phyloP scores from a whole-genome alignment of 1,284 basidiomycete genomes.

The Fistulina hepatica region DNA sequence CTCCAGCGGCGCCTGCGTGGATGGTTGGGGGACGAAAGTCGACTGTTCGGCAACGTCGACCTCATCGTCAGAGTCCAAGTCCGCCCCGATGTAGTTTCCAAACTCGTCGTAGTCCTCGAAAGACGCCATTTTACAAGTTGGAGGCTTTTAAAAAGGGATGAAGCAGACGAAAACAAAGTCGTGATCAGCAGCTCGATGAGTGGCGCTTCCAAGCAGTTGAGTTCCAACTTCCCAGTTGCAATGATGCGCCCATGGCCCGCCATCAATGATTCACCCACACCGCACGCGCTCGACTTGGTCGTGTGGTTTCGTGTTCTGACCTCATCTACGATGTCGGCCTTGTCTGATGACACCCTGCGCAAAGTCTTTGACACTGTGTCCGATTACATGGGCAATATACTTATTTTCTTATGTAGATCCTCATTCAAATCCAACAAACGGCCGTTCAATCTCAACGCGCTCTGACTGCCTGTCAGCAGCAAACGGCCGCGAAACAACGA shows the following conservation, averaged over 20 bases:
- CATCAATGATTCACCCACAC: too few species aligned
- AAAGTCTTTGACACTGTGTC: conserved; percentile 41
- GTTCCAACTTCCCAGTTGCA: too few species aligned
- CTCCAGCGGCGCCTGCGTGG: conserved; percentile 45
- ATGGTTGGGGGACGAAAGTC: conserved; percentile 29
- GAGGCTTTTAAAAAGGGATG: not conserved
- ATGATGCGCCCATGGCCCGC: too few species aligned
- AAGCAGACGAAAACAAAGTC: not conserved
- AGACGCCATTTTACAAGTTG: conserved; percentile 48
- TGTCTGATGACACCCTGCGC: conserved; percentile 79
- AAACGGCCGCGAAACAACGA: conserved; percentile 68
- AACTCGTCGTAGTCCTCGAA: conserved; percentile 87
- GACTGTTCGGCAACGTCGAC: conserved; percentile 43
- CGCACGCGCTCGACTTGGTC: too few species aligned
- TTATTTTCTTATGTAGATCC: conserved; percentile 42
- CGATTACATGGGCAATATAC: not conserved
- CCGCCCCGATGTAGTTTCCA: conserved; percentile 92
- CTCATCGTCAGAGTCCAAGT: conserved; percentile 84
- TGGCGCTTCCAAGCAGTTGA: not conserved
- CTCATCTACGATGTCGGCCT: conserved; percentile 46
- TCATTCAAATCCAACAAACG: conserved; percentile 82
- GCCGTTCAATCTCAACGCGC: conserved; percentile 73
- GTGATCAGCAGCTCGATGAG: conserved; percentile 9
- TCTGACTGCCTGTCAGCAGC: conserved; percentile 61
- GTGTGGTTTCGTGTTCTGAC: too few species aligned